phyloP scores from a whole-genome alignment of 495 filamentous ascomycete genomes.

The Tetracladium setigerum region DNA sequence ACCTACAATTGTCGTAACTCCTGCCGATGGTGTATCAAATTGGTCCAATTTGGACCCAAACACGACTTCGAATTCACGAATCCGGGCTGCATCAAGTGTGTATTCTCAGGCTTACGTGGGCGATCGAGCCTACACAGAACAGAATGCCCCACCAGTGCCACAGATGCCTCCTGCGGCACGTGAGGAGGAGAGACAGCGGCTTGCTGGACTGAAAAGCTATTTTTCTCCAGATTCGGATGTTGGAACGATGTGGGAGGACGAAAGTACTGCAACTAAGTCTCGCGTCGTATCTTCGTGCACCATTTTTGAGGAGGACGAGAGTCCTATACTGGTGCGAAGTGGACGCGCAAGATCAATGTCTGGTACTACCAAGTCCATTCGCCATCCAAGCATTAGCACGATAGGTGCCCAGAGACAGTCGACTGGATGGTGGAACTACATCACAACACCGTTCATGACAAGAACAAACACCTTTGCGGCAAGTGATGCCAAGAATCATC shows the following conservation, averaged over 20 bases:
- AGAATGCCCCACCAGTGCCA: slow-evolving; percentile 17
- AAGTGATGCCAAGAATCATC: slow-evolving; percentile 21
- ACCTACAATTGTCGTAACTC: slow-evolving; percentile 58
- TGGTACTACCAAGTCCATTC: background rate
- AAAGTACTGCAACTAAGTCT: slow-evolving; percentile 29
- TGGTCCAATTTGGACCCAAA: slow-evolving; percentile 50
- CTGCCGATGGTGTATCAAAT: slow-evolving; percentile 53
- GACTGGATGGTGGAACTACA: slow-evolving; percentile 75
- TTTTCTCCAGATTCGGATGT: slow-evolving; percentile 23
- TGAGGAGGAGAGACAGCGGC: slow-evolving; percentile 16
- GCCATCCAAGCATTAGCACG: slow-evolving; percentile 23
- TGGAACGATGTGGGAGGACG: slow-evolving; percentile 12
- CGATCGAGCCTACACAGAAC: background rate
- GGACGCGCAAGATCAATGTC: slow-evolving; percentile 21
- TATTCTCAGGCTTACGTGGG: slow-evolving; percentile 55
- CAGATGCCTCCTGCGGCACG: slow-evolving; percentile 12
- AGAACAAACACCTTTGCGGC: slow-evolving; percentile 31
- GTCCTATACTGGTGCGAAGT: slow-evolving; percentile 21
- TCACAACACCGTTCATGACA: slow-evolving; percentile 67
- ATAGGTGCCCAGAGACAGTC: slow-evolving; percentile 51
- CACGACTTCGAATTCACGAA: slow-evolving; percentile 1
- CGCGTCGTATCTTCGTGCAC: slow-evolving; percentile 30
- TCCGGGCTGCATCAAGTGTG: slow-evolving; percentile 47
- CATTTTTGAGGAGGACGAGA: slow-evolving; percentile 52
- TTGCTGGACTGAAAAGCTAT: slow-evolving; percentile 19